phyloP scores from a whole-genome alignment of 208 protist species.

The Blechomonas ayalai region DNA sequence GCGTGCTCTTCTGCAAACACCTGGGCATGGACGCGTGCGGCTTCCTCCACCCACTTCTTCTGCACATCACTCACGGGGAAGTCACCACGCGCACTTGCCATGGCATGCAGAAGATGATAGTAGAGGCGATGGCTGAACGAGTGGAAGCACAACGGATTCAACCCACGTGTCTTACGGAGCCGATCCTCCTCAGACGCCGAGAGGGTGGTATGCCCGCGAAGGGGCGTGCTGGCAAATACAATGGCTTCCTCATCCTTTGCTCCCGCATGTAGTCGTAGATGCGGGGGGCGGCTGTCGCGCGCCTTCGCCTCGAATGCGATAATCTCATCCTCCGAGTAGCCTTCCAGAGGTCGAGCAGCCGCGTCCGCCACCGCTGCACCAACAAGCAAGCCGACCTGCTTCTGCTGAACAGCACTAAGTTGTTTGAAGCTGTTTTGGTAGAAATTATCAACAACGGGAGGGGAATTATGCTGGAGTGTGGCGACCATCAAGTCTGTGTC shows the following conservation, averaged over 20 bases:
- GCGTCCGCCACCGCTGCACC: slow-evolving; percentile 74
- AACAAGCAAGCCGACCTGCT: slow-evolving; percentile 67
- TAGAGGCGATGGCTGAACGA: slow-evolving; percentile 62
- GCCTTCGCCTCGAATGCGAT: slow-evolving; percentile 2
- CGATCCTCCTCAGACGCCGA: slow-evolving; percentile 6
- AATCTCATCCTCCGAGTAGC: slow-evolving; percentile 28
- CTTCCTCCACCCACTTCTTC: slow-evolving; percentile 22
- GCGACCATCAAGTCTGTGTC: slow-evolving; percentile 7
- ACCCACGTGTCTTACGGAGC: background rate
- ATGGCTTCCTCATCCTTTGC: background rate
- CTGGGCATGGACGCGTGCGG: slow-evolving; percentile 1
- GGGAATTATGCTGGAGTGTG: slow-evolving; percentile 10
- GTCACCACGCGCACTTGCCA: slow-evolving; percentile 50
- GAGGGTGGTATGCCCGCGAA: no score
- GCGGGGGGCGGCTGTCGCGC: background rate
- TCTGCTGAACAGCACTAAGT: slow-evolving; percentile 74
- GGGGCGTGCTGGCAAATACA: slow-evolving; percentile 5
- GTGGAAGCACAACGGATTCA: slow-evolving; percentile 14
- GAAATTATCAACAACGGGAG: slow-evolving; percentile 34
- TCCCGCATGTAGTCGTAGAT: background rate
- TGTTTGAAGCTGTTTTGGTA: slow-evolving; percentile 85
- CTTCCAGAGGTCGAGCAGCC: slow-evolving; percentile 49
- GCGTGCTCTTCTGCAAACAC: slow-evolving; percentile 52
- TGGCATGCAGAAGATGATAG: slow-evolving; percentile 48
- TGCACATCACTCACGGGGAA: slow-evolving; percentile 34